These are phyloP conservation scores for Colletotrichum coccodes DNA, from an alignment of 2,329 filamentous ascomycete species.

Conservation along the genomic window DNA sequence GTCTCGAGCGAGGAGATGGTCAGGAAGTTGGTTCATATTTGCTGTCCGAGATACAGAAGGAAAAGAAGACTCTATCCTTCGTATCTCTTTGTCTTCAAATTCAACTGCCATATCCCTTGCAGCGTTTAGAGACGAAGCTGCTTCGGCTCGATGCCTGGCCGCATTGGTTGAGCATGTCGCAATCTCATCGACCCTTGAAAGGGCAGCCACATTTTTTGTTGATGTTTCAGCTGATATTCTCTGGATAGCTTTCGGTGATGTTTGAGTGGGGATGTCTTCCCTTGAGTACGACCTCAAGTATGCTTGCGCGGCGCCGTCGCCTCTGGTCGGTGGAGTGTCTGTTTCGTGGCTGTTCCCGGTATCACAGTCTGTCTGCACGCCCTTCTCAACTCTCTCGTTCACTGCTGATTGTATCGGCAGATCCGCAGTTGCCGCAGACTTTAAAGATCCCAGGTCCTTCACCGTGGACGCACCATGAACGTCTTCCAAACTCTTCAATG, in stretches of 20 bases:
- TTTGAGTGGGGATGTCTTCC: neutral
- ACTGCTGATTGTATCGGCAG: neutral
- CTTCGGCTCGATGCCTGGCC: neutral
- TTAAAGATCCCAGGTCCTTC: neutral
- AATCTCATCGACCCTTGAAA: neutral
- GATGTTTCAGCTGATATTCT: neutral
- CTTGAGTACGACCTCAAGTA: neutral
- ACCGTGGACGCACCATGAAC: neutral
- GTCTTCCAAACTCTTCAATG: neutral
- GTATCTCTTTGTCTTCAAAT: neutral
- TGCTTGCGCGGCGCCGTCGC: neutral
- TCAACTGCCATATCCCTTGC: neutral
- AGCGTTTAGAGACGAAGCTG: no score
- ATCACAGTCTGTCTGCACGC: neutral
- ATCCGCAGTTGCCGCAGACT: no score
- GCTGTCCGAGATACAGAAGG: neutral
- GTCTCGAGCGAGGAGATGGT: neutral
- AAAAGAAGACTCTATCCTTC: neutral
- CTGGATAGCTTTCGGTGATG: neutral
- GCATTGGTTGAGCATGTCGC: neutral
- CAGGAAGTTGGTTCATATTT: neutral
- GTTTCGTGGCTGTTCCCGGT: neutral
- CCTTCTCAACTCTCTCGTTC: neutral
- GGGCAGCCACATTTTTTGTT: no score
- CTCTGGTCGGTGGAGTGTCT: neutral